These are phyloP conservation scores for Oxytropis ochrocephala DNA, from an alignment of 306 rosid genomes.

Conservation along the genomic window DNA sequence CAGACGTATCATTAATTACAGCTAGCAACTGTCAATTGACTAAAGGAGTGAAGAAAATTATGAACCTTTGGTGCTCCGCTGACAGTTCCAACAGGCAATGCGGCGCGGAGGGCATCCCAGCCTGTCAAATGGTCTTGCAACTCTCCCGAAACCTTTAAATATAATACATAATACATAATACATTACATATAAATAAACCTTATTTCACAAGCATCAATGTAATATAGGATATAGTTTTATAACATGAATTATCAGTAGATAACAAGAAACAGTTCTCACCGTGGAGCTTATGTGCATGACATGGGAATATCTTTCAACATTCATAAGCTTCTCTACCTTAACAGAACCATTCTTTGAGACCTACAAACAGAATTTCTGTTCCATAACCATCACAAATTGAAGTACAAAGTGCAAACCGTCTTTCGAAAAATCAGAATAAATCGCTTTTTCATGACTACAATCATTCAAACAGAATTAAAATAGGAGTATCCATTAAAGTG, in stretches of 20 bases:
- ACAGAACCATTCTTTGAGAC: conserved; percentile 68
- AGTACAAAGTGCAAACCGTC: not conserved
- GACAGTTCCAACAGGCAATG: conserved; percentile 85
- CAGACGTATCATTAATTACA: not conserved
- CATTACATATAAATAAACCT: not conserved
- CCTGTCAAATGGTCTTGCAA: conserved; percentile 50
- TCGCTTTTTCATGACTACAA: not conserved
- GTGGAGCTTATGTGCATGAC: conserved; percentile 98
- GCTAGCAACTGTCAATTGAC: not conserved
- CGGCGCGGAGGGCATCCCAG: conserved; percentile 78
- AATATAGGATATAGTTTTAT: not conserved
- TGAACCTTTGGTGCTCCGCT: conserved; percentile 87
- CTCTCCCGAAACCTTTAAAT: conserved; percentile 65
- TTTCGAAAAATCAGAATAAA: not conserved
- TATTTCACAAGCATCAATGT: not conserved
- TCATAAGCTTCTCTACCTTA: conserved; percentile 73
- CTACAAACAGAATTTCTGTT: conserved; percentile 31
- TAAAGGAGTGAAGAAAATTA: not conserved
- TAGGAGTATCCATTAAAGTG: not conserved
- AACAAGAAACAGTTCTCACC: conserved; percentile 31
- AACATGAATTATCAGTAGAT: not conserved
- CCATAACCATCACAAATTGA: conserved; percentile 22
- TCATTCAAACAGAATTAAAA: not conserved
- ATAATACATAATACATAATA: not conserved
- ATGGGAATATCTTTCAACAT: conserved; percentile 72